Conservation (phyloP, 768 basidiomycete species). For the Clavulina sp. region DNA sequence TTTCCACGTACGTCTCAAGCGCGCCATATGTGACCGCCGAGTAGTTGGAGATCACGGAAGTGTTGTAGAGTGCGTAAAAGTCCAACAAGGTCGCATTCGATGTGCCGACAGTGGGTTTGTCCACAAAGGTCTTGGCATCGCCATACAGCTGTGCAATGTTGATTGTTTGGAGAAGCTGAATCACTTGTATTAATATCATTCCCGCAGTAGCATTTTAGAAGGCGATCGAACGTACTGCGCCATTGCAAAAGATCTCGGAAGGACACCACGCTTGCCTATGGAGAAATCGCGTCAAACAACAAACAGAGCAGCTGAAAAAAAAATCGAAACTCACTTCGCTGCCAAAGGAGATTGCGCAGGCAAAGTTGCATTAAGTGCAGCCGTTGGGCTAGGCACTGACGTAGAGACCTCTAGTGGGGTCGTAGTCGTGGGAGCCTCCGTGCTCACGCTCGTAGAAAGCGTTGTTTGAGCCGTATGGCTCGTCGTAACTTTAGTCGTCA, state of each 20-base stretch:
- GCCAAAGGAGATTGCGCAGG: constrained; percentile 51
- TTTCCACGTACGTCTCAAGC: constrained; percentile 51
- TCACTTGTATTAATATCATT: not conserved
- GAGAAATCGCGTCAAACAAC: too few species aligned
- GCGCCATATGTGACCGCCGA: constrained; percentile 36
- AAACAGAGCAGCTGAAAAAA: too few species aligned
- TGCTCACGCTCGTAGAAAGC: too few species aligned
- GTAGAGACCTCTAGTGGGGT: constrained; percentile 28
- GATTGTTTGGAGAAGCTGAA: constrained; percentile 70
- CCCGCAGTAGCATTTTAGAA: not conserved
- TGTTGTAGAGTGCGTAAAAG: constrained; percentile 30
- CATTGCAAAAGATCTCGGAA: constrained; percentile 64
- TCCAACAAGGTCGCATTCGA: constrained; percentile 50
- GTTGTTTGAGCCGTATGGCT: too few species aligned
- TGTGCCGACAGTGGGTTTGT: constrained; percentile 63
- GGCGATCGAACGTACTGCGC: constrained; percentile 32
- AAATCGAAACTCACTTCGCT: too few species aligned
- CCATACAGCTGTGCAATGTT: constrained; percentile 56
- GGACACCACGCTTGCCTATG: constrained; percentile 69
- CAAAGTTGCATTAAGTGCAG: constrained; percentile 24
- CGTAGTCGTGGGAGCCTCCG: not conserved
- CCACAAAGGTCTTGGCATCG: constrained; percentile 81
- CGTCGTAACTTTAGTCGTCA: too few species aligned
- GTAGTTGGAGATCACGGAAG: constrained; percentile 16
- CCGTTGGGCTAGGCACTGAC: constrained; percentile 45